Conservation (phyloP, 441 rosid species). For the Syzygium syzygioides region DNA sequence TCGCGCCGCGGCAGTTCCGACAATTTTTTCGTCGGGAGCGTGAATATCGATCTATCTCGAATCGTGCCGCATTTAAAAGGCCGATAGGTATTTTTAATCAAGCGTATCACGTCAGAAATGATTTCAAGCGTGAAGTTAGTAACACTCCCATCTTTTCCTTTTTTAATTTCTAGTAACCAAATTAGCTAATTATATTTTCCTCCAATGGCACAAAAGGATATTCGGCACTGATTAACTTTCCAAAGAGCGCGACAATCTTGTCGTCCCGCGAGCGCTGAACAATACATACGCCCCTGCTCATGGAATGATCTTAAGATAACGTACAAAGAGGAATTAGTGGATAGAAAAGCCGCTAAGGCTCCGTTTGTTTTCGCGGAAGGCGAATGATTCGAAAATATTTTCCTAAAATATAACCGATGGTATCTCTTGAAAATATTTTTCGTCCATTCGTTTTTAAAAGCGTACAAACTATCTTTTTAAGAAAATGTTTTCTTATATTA, state of each 20-base stretch:
- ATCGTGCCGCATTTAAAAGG: neutral
- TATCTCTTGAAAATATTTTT: too few relatives aligned
- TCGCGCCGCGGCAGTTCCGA: too few relatives aligned
- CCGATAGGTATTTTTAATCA: neutral
- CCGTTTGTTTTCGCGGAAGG: too few relatives aligned
- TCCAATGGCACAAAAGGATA: neutral
- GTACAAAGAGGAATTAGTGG: neutral
- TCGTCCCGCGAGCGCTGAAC: fast-evolving
- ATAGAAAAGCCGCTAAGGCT: neutral
- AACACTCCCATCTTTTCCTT: neutral
- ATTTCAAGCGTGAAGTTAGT: neutral
- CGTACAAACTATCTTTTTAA: too few relatives aligned
- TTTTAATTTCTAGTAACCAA: neutral
- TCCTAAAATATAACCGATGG: too few relatives aligned
- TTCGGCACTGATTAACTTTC: neutral
- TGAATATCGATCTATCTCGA: neutral
- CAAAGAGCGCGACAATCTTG: neutral
- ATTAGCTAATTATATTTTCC: neutral
- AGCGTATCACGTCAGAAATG: neutral
- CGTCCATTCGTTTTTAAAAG: too few relatives aligned
- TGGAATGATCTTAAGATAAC: neutral
- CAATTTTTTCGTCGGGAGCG: neutral
- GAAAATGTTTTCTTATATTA: too few relatives aligned
- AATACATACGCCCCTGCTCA: fast-evolving
- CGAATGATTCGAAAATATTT: too few relatives aligned